Evolutionary conservation across 2,329 filamentous ascomycete species (phyloP), one percentile per base, ranked within the genome.

Genomic region (Ceratocystis smalleyi): DNA sequence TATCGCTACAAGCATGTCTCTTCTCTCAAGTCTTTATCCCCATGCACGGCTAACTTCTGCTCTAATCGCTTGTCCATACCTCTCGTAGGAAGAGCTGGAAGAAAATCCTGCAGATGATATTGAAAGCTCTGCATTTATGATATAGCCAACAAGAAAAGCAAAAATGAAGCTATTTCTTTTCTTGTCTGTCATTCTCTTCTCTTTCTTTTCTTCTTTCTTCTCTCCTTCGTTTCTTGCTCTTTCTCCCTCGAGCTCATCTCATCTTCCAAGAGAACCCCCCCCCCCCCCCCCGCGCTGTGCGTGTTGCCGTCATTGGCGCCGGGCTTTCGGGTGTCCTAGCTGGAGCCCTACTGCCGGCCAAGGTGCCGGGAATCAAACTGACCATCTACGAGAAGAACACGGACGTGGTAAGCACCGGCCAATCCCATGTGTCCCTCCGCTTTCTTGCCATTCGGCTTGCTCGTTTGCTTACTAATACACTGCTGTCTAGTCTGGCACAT

Each of bases 361-460:
- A 90, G 68, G 81, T 90, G 0, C 86, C 87, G 0, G 79, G 80
- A 0, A 80, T 89, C 59, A 75, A 87, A 55, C 73, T 90, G 66
- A 81, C 78, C 0, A 83, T 88, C 45, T 83, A 82, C 63, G 85
- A 88, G 70, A 88, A 88, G 74, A 88, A 88, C 68, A 70, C 75
- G 0, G 83, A 87, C 61, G 79, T 87, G 70, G 84, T 86, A 74
- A 2, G 40, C n/a, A 30, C 17, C n/a, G 24, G 15, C n/a, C 4
- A 12, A 17, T 15, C 27, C 3, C n/a, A 3, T 60, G 32, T 4
- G 6, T 47, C 22, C 64, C 47, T 40, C 64, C 5, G 32, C 2
- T 57, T 7, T 40, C 19, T 43, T 12, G 8, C 17, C 15, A 17
- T 4, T 24, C 49, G 32, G 27, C 51, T 30, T n/a, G 10, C 24